Base-by-base conservation (phyloP, 2,329 filamentous ascomycete genomes). In the Colletotrichum aenigma region DNA sequence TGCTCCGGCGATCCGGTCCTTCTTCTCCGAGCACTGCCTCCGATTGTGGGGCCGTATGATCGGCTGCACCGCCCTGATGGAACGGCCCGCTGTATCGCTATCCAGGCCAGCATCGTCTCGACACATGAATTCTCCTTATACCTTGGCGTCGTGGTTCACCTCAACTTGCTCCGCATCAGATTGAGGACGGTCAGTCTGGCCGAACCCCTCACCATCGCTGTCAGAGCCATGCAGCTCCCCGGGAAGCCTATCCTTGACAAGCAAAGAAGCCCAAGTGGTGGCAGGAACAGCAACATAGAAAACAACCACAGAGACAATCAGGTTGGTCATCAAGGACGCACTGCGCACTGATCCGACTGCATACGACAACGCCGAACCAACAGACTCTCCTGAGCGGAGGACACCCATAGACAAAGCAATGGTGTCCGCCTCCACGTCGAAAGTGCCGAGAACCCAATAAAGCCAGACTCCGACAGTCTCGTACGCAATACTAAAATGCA, bases 401-500 rank as follows among this genome's bases (percentile, higher is more conserved):
- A 89, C 80, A 1, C 87, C 87, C 4, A 89, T 87, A 3, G 84
- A 85, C 0, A 89, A 82, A 0, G 88, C 87, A 16, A 90, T 78
- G 0, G 88, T 89, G 76, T 88, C 87, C 8, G 89, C 81, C 48
- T 89, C 87, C 70, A 88, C 83, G 71, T 88, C 88, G 79, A 89
- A 89, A 4, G 87, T 84, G 5, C 87, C 88, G 1, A 89, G 82
- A 15, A 88, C 79, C 87, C 87, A 89, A 80, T 89, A 89, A 1
- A 88, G 85, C 74, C 88, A 89, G 1, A 74, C 66, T 1, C 71
- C 66, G 7, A 74, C 48, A 15, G 60, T 74, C 34, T 74, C 71
- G 24, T 70, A 74, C 1, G 67, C 71, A 36, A 74, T 74, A 2
- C 71, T 74, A 6, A 21, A 2, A 2, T 26, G 26, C 2, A 10